These are phyloP conservation scores for Puccinellia tenuiflora DNA, from an alignment of 176 grass and related monocot genomes.

Conservation along the genomic window DNA sequence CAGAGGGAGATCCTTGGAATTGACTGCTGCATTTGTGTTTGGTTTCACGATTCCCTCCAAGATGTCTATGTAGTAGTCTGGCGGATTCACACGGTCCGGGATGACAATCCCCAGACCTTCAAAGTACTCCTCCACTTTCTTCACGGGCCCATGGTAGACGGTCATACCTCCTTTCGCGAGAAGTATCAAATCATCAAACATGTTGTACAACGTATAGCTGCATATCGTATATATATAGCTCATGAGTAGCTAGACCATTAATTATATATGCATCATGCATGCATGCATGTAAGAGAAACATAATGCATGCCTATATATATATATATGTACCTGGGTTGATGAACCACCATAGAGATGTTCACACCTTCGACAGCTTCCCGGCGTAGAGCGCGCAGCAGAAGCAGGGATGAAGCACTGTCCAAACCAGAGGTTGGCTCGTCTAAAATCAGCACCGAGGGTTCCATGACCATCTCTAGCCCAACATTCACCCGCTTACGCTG, in stretches of 20 bases:
- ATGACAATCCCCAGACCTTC: constrained; percentile 57
- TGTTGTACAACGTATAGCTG: constrained; percentile 80
- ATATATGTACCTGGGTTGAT: constrained; percentile 67
- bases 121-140: constrained; percentile 89
- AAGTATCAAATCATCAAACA: constrained; percentile 89
- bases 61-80: constrained; percentile 91
- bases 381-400: constrained; percentile 67
- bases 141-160: constrained; percentile 72
- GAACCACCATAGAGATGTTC: constrained; percentile 89
- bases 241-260: too few relatives aligned
- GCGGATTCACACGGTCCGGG: constrained; percentile 79
- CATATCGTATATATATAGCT: too few relatives aligned
- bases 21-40: constrained; percentile 27
- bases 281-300: too few relatives aligned
- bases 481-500: constrained; percentile 94
- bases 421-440: constrained; percentile 91
- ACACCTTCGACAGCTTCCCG: constrained; percentile 89
- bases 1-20: constrained; percentile 68
- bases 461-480: constrained; percentile 95
- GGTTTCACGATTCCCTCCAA: constrained; percentile 81
- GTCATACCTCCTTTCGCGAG: constrained; percentile 78
- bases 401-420: constrained; percentile 82
- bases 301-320: too few relatives aligned
- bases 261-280: too few relatives aligned
- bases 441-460: constrained; percentile 75